Base-by-base conservation (phyloP, 2,329 filamentous ascomycete genomes). In the Camptophora hylomeconis region DNA sequence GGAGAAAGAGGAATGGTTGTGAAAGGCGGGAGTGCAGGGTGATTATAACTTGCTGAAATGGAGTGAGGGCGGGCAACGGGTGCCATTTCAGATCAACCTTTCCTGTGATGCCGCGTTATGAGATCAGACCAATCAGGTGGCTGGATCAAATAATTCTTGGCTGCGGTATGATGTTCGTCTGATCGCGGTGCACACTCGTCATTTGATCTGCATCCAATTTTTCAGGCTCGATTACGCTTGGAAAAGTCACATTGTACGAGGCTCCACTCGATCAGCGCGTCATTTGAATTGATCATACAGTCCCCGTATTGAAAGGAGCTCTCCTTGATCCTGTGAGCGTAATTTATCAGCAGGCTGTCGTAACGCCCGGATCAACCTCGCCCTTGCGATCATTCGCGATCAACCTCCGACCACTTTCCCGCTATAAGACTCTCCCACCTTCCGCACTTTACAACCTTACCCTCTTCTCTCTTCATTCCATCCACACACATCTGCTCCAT, bases 31-130 rank as follows among this genome's bases (percentile, higher is more conserved):
- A 46, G 47, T 46, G 45, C 40, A 48, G 42, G 43, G 38, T 37
- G 41, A 45, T 48, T 58, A 60, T 60, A 61, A 60, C 55, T 46
- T 45, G 53, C 49, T 48, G 48, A 48, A 39, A 41, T 43, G 46
- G 52, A 49, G 52, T 58, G 54, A 58, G 55, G 56, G 53, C 45
- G 49, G 46, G 42, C 36, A 45, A 42, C 46, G 46, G 51, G 51
- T 46, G 41, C 48, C 45, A 42, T 42, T 51, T 51, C 45, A 60
- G 57, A 62, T 63, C 59, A 62, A 54, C 50, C 52, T 51, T 50
- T 59, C 60, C 56, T 49, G 55, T 58, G n/a, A 60, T 58, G 16
- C 16, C 19, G 26, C 26, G 21, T 30, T 11, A 13, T 13, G n/a
- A 16, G 25, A 27, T 27, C 25, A 27, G 21, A 27, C 41, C 41